Evolutionary conservation across 495 filamentous ascomycete genomes (phyloP), one percentile per base, ranked within the genome.

Genomic region (Aspergillus homomorphus): DNA sequence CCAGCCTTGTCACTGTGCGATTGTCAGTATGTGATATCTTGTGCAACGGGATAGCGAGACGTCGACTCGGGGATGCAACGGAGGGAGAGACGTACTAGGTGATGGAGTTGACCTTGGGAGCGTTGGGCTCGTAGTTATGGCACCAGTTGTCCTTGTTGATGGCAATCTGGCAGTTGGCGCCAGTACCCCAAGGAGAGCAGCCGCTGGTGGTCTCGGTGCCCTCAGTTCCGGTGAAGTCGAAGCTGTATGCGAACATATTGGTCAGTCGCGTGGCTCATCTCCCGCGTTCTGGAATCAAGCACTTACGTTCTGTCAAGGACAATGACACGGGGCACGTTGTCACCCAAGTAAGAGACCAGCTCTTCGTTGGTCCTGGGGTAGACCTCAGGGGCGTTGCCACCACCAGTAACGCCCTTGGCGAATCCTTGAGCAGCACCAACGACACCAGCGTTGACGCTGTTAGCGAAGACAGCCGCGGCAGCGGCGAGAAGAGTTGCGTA

Each of bases 101-200:
- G 23, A 82, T 75, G 1, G 45, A 48, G 23, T 61, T 59, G 19
- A 65, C 66, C 6, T 54, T 57, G 0, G 69, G 69, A 8, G 71
- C 69, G 23, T 51, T 28, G 0, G 71, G 42, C 58, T 73, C 53
- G 48, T 72, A 73, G 61, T 72, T 74, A 18, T 30, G 59, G 55
- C 74, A 80, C 78, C 77, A 78, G 63, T 67, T 56, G 54, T 78
- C 63, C 65, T 74, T 58, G 68, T 80, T 78, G 57, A 84, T 83
- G 30, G 81, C 81, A 51, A 73, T 43, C 66, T 78, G 81, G 62
- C 71, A 80, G 22, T 76, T 74, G 26, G 66, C 67, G 22, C 80
- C 77, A 1, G 62, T 62, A 18, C 63, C 65, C 7, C 52, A 57
- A 0, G 68, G 69, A 10, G 69, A 64, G 23, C 51, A 72, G 48